Conservation (phyloP, 805 yeast genomes). For the Candida wancherniae region DNA sequence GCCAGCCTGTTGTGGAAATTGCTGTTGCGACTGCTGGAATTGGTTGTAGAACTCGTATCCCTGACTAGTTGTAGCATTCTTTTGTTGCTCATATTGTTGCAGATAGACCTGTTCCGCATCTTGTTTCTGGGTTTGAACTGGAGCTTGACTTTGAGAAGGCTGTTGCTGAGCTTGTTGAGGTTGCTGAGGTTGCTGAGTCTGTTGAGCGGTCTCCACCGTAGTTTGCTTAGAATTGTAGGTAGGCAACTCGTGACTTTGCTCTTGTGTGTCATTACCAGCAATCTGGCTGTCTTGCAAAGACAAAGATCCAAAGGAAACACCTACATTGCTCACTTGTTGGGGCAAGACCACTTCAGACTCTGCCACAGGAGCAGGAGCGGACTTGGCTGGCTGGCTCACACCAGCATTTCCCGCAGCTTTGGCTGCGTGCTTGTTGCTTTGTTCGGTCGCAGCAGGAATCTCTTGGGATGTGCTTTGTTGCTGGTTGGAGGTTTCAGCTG, state of each 20-base stretch:
- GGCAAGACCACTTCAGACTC: slow-evolving; percentile 50
- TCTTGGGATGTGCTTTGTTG: slow-evolving; percentile 35
- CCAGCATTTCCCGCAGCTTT: slow-evolving; percentile 15
- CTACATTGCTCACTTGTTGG: slow-evolving; percentile 44
- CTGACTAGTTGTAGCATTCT: slow-evolving; percentile 13
- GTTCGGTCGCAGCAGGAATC: slow-evolving; percentile 13
- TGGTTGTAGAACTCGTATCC: slow-evolving; percentile 19
- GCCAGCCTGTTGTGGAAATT: slow-evolving; percentile 36
- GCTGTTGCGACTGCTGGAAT: slow-evolving; percentile 24
- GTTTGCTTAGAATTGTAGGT: slow-evolving; percentile 4
- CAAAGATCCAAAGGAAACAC: slow-evolving; percentile 62
- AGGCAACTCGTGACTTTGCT: slow-evolving; percentile 9
- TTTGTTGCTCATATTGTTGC: slow-evolving; percentile 13
- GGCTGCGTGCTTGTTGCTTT: slow-evolving; percentile 2
- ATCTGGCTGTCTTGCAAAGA: slow-evolving; percentile 41
- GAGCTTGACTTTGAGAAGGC: slow-evolving; percentile 3
- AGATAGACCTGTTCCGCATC: slow-evolving; percentile 12
- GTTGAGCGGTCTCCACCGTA: slow-evolving; percentile 17
- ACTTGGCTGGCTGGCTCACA: slow-evolving; percentile 51
- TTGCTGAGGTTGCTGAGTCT: slow-evolving; percentile 6
- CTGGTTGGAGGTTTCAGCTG: slow-evolving; percentile 36
- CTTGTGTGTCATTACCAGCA: slow-evolving; percentile 12
- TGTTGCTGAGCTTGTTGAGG: slow-evolving; percentile 25
- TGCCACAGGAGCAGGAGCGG: slow-evolving; percentile 51
- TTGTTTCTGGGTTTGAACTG: slow-evolving; percentile 6